Evolutionary conservation across 768 basidiomycete genomes (phyloP), one percentile per base, ranked within the genome.

Genomic region (Mrakia blollopis): DNA sequence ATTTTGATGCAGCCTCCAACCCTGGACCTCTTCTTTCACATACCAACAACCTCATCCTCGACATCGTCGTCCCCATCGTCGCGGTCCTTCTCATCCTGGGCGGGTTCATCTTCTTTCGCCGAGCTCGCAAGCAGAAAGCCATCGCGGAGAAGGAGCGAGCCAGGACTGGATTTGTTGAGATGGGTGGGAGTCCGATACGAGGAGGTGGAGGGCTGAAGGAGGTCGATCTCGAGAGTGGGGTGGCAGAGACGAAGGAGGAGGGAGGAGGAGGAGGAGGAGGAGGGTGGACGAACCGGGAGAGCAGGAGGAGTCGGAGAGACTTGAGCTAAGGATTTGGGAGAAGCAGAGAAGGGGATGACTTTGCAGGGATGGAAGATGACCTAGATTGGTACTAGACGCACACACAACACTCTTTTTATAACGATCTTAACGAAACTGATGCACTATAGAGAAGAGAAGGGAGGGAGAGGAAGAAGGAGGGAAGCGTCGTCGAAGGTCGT

Each of bases 31-130:
- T 68, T 10, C 37, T 68, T 23, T 39, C 37, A 0, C 65, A 44
- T 25, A 68, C 65, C 37, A 68, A 68, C 65, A 68, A 68, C 37
- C 37, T 68, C 23, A 68, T 68, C 37, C 65, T 68, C 39, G 39
- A 68, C 37, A 68, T 68, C 35, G 35, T 68, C 37, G 65, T 68
- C 37, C 65, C 65, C 37, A 41, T 68, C 18, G 25, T 68, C 65
- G 65, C 65, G 2, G 35, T 68, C 39, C 35, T 39, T 8, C 18
- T 68, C 65, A 6, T 68, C 37, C 35, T 68, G 18, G 65, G 35
- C 5, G 65, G 35, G 10, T 68, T 68, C 37, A 23, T 68, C 37
- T 68, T 35, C 35, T 68, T 68, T 37, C 65, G 65, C 35, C 65
- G 65, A 41, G 39, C 39, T n/a, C 35, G 65, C 6, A 32, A 25